These are phyloP conservation scores for Pichia thaimueangensis DNA, from an alignment of 805 yeast genomes.

Conservation along the genomic window DNA sequence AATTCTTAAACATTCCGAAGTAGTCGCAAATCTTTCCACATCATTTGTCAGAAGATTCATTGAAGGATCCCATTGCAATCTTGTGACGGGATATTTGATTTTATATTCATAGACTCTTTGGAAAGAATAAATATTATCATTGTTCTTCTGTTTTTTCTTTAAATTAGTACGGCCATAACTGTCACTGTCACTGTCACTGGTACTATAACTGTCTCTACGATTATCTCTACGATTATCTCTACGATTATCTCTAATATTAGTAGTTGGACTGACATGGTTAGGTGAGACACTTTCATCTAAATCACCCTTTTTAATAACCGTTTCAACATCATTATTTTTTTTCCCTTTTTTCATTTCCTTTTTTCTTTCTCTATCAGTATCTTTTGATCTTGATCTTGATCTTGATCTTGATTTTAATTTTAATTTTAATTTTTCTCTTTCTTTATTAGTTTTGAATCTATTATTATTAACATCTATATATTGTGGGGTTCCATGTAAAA, in stretches of 20 bases:
- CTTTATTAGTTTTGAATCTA: no score
- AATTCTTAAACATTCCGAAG: constrained; percentile 65
- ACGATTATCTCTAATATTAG: no score
- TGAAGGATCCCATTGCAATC: constrained; percentile 66
- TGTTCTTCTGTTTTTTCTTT: no score
- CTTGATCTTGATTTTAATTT: no score
- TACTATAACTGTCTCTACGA: no score
- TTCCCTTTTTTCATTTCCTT: constrained; percentile 19
- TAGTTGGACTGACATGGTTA: no score
- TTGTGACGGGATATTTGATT: constrained; percentile 64
- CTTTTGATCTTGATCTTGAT: no score
- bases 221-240: no score
- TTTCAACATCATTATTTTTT: constrained; percentile 16
- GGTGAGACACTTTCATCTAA: no score
- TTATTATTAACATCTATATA: constrained; percentile 11
- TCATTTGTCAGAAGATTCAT: constrained; percentile 23
- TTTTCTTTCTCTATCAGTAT: no score
- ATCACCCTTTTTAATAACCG: no score
- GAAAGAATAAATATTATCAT: constrained; percentile 16
- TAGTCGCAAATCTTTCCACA: constrained; percentile 51
- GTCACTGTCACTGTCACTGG: neutral
- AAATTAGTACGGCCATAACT: neutral
- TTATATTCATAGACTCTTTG: constrained; percentile 17
- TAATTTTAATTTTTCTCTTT: no score
- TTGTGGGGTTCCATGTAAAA: constrained; percentile 34